Percentiles rank a stretch among this genome's conserved stretches.
phyloP scores from a whole-genome alignment of 495 filamentous ascomycete genomes.

The Schizothecium vesticola region DNA sequence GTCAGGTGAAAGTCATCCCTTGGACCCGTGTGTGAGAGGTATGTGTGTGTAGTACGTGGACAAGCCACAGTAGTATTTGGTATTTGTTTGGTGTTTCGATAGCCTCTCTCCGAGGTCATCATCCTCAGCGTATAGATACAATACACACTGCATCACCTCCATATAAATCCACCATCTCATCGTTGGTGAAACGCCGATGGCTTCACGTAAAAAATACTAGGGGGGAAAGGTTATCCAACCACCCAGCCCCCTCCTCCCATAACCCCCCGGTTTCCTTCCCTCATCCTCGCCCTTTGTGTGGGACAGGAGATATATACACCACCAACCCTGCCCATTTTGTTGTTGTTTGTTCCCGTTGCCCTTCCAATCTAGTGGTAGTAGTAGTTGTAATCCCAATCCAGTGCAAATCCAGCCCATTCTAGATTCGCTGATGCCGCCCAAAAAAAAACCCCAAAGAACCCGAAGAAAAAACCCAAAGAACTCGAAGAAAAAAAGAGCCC shows the following conservation, averaged over 20 bases:
- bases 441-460: not conserved
- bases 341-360: not conserved
- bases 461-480: not conserved
- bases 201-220: not conserved
- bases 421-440: not conserved
- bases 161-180: not conserved
- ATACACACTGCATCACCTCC: not conserved
- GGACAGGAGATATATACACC: not conserved
- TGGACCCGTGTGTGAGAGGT: not conserved
- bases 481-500: not conserved
- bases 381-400: not conserved
- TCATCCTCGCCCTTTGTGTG: not conserved
- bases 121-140: not conserved
- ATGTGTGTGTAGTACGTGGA: not conserved
- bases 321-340: not conserved
- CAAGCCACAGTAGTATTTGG: not conserved
- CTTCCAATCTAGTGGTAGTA: not conserved
- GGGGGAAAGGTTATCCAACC: not conserved
- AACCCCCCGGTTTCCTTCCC: not conserved
- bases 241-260: not conserved
- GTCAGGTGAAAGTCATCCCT: too few relatives aligned
- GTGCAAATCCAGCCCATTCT: not conserved
- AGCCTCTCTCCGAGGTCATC: not conserved
- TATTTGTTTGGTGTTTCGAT: not conserved
- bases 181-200: not conserved